Evolutionary conservation across 2,329 filamentous ascomycete genomes (phyloP), one percentile per base, ranked within the genome.

Genomic region (Laburnicola sp.): DNA sequence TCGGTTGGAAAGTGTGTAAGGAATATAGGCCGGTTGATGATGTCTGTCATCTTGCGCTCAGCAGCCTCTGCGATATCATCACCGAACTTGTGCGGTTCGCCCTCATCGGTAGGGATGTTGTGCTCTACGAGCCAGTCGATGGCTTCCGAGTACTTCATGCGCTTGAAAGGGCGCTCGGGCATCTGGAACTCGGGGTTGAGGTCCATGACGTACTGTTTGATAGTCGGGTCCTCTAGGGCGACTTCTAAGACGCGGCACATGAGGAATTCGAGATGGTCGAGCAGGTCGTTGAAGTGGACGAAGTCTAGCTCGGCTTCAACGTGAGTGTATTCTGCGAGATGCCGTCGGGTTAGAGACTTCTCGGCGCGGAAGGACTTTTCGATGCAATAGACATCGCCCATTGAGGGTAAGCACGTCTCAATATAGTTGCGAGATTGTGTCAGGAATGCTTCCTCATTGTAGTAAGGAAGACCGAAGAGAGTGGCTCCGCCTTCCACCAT

Each of bases 291-390:
- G 70, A 99, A 99, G 62, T 83, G 84, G 78, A 99, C 96, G 72
- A 94, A 97, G 78, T 97, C 94, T 53, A 99, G 82, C 75, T 99
- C 94, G 52, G 87, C 93, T 77, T 99, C 94, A 62, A 99, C 84
- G 78, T 99, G 94, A 1, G 92, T 96, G 79, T 97, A 99, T 76
- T 99, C 94, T 41, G 91, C 89, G 65, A 99, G 78, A 73, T 99
- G 94, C 68, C 94, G 89, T 56, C 94, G 88, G 43, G 94, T 99
- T 51, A 97, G 81, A 5, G 88, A 93, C 78, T 97, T 97, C 76
- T 99, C 94, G 10, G 94, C 94, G 56, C 94, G 92, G 86, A 99
- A 99, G 2, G 93, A 97, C 75, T 96, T 96, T 75, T 96, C 92
- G 66, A 99, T 93, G 72, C 93, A 97, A 82, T 95, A 99, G 46